These are phyloP conservation scores for Moesziomyces aphidis DNA, from an alignment of 1,284 basidiomycete species.

Conservation along the genomic window DNA sequence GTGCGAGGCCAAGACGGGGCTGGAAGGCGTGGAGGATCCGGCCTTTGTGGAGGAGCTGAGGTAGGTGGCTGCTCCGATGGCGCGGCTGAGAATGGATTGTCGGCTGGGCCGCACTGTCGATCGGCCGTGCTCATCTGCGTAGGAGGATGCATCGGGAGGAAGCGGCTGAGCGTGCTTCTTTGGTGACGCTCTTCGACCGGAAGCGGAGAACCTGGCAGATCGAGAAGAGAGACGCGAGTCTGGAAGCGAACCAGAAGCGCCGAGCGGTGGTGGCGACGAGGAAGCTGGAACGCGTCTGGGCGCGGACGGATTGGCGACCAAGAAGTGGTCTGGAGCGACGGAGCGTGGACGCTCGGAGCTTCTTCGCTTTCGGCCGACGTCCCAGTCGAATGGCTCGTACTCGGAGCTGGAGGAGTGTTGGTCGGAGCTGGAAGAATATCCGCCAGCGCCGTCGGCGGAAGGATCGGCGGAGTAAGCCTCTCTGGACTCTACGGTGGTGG, in stretches of 20 bases:
- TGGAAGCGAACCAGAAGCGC: background rate
- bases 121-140: background rate
- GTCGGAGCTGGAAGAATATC: constrained; percentile 42
- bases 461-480: constrained; percentile 54
- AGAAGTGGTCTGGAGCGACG: constrained; percentile 8
- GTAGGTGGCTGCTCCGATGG: constrained; percentile 16
- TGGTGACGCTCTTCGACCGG: constrained; percentile 10
- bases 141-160: constrained; percentile 15
- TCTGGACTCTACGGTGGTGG: constrained; percentile 34
- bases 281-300: constrained; percentile 12
- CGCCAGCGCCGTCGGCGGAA: constrained; percentile 30
- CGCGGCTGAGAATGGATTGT: constrained; percentile 24
- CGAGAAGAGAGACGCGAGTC: constrained; percentile 20
- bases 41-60: constrained; percentile 13
- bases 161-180: constrained; percentile 14
- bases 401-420: constrained; percentile 42
- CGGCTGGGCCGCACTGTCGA: constrained; percentile 14
- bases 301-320: constrained; percentile 6
- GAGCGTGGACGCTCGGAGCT: constrained; percentile 37
- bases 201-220: constrained; percentile 2
- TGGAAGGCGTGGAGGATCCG: background rate
- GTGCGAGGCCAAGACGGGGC: background rate
- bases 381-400: constrained; percentile 53
- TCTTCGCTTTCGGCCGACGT: constrained; percentile 34
- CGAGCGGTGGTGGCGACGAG: constrained; percentile 15